A percentile compares a stretch with the other conserved stretches of the same genome.
phyloP scores from a whole-genome alignment of 495 filamentous ascomycete genomes.

The Paragyromitra xinjiangensis region DNA sequence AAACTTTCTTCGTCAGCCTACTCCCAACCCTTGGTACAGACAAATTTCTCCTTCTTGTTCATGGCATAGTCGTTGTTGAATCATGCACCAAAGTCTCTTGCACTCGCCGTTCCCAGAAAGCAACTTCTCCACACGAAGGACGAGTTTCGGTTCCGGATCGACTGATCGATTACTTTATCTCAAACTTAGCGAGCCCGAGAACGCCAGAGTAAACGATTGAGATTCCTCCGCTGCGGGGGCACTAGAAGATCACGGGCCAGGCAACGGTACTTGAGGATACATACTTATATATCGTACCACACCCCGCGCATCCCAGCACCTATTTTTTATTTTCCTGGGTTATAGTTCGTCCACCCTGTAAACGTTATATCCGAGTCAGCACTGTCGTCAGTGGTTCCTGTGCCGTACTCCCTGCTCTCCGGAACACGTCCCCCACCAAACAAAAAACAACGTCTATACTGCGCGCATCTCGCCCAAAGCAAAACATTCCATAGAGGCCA shows the following conservation, averaged over 20 bases:
- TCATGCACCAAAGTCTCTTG: conserved; percentile 58
- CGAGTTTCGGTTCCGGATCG: conserved; percentile 57
- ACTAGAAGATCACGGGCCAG: conserved; percentile 54
- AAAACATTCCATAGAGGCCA: conserved; percentile 48
- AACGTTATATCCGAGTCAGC: conserved; percentile 57
- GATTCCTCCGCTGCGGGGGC: conserved; percentile 48
- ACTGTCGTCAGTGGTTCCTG: conserved; percentile 57
- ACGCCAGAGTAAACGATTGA: conserved; percentile 58
- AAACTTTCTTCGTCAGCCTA: conserved; percentile 54
- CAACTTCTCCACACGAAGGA: conserved; percentile 56
- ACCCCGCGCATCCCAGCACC: conserved; percentile 57
- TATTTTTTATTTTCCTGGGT: conserved; percentile 57
- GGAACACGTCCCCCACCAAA: conserved; percentile 55
- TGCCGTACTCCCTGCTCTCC: conserved; percentile 54
- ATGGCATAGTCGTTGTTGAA: conserved; percentile 57
- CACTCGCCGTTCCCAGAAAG: conserved; percentile 57
- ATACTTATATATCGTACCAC: conserved; percentile 57
- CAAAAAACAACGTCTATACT: conserved; percentile 54
- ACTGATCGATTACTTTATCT: conserved; percentile 56
- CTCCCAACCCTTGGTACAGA: conserved; percentile 52
- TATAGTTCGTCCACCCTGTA: conserved; percentile 57
- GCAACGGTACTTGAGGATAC: conserved; percentile 55
- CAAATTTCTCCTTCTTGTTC: conserved; percentile 51
- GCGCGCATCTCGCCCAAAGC: conserved; percentile 51
- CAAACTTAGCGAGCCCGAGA: conserved; percentile 57